These are phyloP conservation scores for Hura crepitans DNA, from an alignment of 441 rosid species.

Conservation along the genomic window DNA sequence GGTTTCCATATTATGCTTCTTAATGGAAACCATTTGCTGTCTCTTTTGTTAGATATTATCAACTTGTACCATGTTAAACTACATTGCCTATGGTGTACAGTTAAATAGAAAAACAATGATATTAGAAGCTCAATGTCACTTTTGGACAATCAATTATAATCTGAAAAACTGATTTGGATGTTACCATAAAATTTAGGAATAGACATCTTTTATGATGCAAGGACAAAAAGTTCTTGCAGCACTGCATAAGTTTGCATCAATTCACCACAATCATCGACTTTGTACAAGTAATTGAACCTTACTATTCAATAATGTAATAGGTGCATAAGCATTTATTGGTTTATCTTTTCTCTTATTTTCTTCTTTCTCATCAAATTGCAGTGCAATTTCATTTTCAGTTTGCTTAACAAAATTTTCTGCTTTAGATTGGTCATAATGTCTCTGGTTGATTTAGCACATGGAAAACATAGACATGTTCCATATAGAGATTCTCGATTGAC, in stretches of 20 bases:
- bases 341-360: not conserved
- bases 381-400: not conserved
- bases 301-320: not conserved
- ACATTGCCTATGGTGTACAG: not conserved
- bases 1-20: not conserved
- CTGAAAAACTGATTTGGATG: not conserved
- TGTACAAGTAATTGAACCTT: not conserved
- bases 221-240: not conserved
- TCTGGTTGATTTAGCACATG: slow-evolving; percentile 92
- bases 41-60: not conserved
- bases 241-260: too few species aligned
- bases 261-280: not conserved
- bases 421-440: slow-evolving; percentile 93
- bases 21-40: not conserved
- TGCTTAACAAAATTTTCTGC: slow-evolving; percentile 5
- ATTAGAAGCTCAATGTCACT: not conserved
- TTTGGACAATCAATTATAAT: not conserved
- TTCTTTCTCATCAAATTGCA: not conserved
- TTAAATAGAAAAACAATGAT: not conserved
- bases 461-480: slow-evolving; percentile 90
- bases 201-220: not conserved
- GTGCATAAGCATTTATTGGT: not conserved
- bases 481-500: slow-evolving; percentile 97
- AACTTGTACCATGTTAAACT: not conserved
- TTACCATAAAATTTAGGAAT: not conserved